A percentile compares a stretch with the other conserved stretches of the same genome.
These are phyloP conservation scores for Chaetomiaceae sp. DNA, from an alignment of 2,329 filamentous ascomycete species.

Conservation along the genomic window DNA sequence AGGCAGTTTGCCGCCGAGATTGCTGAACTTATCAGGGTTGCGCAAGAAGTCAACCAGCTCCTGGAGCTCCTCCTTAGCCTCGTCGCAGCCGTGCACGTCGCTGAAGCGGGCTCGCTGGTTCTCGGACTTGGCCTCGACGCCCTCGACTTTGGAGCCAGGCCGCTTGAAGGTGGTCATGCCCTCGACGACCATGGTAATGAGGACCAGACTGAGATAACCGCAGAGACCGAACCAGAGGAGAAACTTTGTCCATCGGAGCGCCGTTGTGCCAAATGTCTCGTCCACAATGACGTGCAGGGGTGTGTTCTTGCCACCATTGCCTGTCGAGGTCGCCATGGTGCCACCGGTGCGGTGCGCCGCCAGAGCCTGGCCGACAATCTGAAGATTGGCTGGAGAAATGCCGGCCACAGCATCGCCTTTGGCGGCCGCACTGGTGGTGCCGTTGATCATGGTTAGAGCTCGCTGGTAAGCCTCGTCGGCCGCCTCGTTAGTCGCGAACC, in stretches of 20 bases:
- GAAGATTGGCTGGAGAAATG: conserved; percentile 57
- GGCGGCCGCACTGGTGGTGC: conserved; percentile 17
- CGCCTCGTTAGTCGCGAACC: conserved; percentile 72
- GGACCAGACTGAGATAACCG: conserved; percentile 70
- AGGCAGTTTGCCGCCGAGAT: conserved; percentile 89
- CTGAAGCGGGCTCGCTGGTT: conserved; percentile 85
- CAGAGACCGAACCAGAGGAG: conserved; percentile 70
- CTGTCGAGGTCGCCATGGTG: conserved; percentile 52
- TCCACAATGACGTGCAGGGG: conserved; percentile 96
- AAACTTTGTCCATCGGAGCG: conserved; percentile 93
- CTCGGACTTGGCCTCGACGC: conserved; percentile 84
- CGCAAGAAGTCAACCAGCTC: conserved; percentile 95
- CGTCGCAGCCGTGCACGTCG: conserved; percentile 95
- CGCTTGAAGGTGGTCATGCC: conserved; percentile 73
- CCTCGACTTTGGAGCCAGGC: conserved; percentile 60
- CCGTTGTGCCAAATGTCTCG: conserved; percentile 68
- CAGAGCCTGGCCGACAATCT: conserved; percentile 76
- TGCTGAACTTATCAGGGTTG: conserved; percentile 87
- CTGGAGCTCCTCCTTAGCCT: conserved; percentile 95
- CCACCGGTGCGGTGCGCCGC: conserved; percentile 64
- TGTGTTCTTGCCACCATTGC: conserved; percentile 69
- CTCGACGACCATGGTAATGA: conserved; percentile 79
- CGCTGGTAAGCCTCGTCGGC: conserved; percentile 75
- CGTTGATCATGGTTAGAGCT: conserved; percentile 50
- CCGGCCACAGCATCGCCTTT: conserved; percentile 28